Percentiles rank a stretch among this genome's conserved stretches.
Conservation (phyloP, 768 basidiomycete species). For the Russula emetica region DNA sequence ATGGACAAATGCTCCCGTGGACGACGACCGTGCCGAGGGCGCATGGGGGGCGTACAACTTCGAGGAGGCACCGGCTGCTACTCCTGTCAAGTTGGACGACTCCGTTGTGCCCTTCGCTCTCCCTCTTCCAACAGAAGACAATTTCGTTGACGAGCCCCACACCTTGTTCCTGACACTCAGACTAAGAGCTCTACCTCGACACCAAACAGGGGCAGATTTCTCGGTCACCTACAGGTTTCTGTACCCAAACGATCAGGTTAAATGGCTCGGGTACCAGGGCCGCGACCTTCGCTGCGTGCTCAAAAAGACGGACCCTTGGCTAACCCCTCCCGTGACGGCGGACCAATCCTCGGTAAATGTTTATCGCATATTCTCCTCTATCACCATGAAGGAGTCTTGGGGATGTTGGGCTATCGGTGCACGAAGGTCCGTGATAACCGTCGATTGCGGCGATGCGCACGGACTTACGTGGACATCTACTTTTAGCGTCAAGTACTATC, state of each 20-base stretch:
- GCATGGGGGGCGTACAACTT: constrained; percentile 28
- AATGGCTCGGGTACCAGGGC: constrained; percentile 46
- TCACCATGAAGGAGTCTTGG: constrained; percentile 30
- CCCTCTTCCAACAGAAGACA: constrained; percentile 13
- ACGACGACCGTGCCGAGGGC: constrained; percentile 19
- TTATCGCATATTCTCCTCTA: constrained; percentile 28
- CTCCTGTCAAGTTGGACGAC: constrained; percentile 6
- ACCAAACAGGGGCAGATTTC: constrained; percentile 22
- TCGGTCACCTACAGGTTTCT: constrained; percentile 46
- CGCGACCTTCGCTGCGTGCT: constrained; percentile 43
- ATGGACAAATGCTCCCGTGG: constrained; percentile 29
- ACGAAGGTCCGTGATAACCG: constrained; percentile 21
- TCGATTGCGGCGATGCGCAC: neutral
- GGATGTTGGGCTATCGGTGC: constrained; percentile 36
- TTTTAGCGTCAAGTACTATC: constrained; percentile 23
- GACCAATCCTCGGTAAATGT: constrained; percentile 16
- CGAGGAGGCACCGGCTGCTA: constrained; percentile 11
- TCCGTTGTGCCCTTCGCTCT: constrained; percentile 13
- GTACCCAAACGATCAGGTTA: constrained; percentile 41
- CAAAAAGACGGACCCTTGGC: constrained; percentile 29
- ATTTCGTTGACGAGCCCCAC: constrained; percentile 18
- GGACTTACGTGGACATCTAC: neutral
- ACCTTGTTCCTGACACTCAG: constrained; percentile 25
- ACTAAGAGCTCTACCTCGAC: constrained; percentile 16
- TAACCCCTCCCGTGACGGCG: constrained; percentile 33